Conservation (phyloP, 164 flowering plant species). For the Umbilicus rupestris region DNA sequence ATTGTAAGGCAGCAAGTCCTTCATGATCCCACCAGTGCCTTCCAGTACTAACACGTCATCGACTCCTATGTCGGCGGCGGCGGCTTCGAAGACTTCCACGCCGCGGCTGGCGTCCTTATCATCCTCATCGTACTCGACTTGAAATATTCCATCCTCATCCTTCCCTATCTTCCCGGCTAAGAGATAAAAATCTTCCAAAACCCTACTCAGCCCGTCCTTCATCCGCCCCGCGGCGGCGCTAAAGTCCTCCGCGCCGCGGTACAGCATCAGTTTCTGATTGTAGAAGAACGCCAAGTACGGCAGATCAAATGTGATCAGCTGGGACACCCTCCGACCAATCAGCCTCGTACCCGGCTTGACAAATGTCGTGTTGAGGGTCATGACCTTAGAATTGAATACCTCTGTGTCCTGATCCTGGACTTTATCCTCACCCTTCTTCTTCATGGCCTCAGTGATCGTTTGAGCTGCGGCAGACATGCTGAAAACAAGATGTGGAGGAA, state of each 20-base stretch:
- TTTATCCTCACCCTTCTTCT: neutral
- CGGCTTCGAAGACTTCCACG: slow-evolving; percentile 62
- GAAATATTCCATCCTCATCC: slow-evolving; percentile 78
- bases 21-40: slow-evolving; percentile 28
- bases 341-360: slow-evolving; percentile 42
- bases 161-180: slow-evolving; percentile 61
- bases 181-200: slow-evolving; percentile 63
- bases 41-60: slow-evolving; percentile 54
- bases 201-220: slow-evolving; percentile 51
- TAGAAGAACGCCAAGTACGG: slow-evolving; percentile 84
- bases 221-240: slow-evolving; percentile 40
- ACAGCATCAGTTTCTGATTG: slow-evolving; percentile 77
- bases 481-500: neutral
- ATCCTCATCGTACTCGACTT: slow-evolving; percentile 55
- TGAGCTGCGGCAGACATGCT: neutral
- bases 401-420: too few relatives aligned
- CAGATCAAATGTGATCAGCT: slow-evolving; percentile 79
- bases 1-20: slow-evolving; percentile 64
- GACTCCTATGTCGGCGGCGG: slow-evolving; percentile 28
- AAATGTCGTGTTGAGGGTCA: neutral
- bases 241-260: slow-evolving; percentile 35
- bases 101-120: slow-evolving; percentile 34
- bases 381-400: neutral
- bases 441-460: neutral
- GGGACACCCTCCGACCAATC: slow-evolving; percentile 48